Conservation (phyloP, 768 basidiomycete genomes). For the Hypsizygus marmoreus region DNA sequence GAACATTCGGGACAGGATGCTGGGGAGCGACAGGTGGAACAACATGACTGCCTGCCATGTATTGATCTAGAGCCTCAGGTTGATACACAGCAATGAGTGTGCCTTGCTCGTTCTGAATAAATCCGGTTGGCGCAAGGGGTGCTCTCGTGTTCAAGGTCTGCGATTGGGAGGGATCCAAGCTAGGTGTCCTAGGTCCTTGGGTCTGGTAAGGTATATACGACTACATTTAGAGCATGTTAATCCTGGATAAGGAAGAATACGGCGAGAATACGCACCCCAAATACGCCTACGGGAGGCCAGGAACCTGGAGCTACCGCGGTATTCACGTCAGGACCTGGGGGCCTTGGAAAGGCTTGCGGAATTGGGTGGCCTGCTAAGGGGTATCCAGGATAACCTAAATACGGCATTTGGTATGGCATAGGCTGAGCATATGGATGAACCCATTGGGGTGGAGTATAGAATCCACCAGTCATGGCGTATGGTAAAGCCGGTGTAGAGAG, state of each 20-base stretch:
- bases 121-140: constrained; percentile 65
- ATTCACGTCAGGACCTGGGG: constrained; percentile 39
- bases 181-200: constrained; percentile 35
- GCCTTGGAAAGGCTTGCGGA: constrained; percentile 32
- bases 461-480: constrained; percentile 42
- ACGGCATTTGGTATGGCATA: constrained; percentile 54
- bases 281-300: constrained; percentile 45
- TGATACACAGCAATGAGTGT: constrained; percentile 72
- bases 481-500: constrained; percentile 20
- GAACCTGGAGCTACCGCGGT: constrained; percentile 31
- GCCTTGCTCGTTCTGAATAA: constrained; percentile 73
- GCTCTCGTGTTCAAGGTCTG: constrained; percentile 40
- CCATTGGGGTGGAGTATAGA: constrained; percentile 56
- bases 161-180: constrained; percentile 29
- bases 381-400: constrained; percentile 51
- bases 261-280: constrained; percentile 41
- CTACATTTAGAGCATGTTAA: constrained; percentile 25
- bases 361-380: constrained; percentile 31
- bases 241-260: neutral
- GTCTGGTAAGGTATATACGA: constrained; percentile 53
- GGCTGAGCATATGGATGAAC: constrained; percentile 51
- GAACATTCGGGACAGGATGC: constrained; percentile 28
- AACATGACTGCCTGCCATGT: constrained; percentile 52
- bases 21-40: constrained; percentile 22
- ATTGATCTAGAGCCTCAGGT: constrained; percentile 69